Base-by-base conservation (phyloP, 1,284 basidiomycete species). In the Neonothopanus nambi region DNA sequence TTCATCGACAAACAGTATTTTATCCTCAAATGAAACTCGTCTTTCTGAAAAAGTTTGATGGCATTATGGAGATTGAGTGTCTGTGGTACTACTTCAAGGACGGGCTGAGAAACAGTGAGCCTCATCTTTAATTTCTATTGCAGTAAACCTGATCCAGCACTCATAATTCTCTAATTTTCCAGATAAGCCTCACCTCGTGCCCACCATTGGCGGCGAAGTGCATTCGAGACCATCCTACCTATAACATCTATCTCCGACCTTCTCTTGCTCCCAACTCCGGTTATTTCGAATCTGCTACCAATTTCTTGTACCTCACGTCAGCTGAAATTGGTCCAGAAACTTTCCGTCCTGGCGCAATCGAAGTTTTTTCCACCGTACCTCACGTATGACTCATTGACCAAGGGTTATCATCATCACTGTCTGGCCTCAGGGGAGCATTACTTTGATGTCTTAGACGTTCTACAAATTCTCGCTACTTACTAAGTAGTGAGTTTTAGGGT, bases 1-100 rank as follows among this genome's bases (percentile, higher is more conserved):
- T 75, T 28, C 78, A 82, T 55, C 78, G 85, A 23, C 76, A 79
- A 61, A 83, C 87, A 3, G 85, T 88, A 5, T 85, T 88, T 64
- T 91, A 91, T 63, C 89, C n/a, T n/a, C 88, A 0, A 82, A 86
- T 68, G 69, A 62, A 89, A 86, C 66, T 74, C 85, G 12, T 68
- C 75, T 8, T 86, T 85, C 66, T 79, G 92, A 40, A 87, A 90
- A 67, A 91, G 88, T 63, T 91, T 94, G 17, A 87, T 93, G 86
- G 84, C 89, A 0, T 70, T 94, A 17, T 89, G 90, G 23, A 90
- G 88, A 93, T 94, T 58, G 88, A 92, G 63, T 88, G 93, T 66
- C 77, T 94, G 47, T 91, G 93, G 70, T 87, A 93, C 64, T 91
- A 91, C 65, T 93, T 92, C 61, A 92, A 92, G 79, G 85, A 87